Conservation (phyloP, 257 asterid genomes). For the Solanum sparsipilum region DNA sequence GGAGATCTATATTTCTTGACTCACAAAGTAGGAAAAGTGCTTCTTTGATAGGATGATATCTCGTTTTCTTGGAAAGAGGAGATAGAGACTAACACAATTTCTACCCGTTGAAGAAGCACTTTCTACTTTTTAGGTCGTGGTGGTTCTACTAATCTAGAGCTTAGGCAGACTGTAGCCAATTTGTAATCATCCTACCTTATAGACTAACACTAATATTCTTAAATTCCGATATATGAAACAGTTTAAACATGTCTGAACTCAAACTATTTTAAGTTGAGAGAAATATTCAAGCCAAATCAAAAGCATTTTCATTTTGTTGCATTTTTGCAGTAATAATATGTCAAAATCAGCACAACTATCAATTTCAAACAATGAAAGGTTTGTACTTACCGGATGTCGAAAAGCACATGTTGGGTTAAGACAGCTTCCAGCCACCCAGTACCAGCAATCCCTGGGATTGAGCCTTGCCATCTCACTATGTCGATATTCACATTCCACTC, state of each 20-base stretch:
- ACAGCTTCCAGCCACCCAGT: constrained; percentile 26
- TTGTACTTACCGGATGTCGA: constrained; percentile 36
- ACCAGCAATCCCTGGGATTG: constrained; percentile 40
- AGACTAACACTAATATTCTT: neutral
- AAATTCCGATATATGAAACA: neutral
- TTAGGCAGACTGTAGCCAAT: neutral
- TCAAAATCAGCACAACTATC: neutral
- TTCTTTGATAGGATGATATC: constrained; percentile 24
- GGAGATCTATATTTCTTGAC: constrained; percentile 3
- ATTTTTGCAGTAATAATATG: neutral
- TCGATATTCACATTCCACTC: constrained; percentile 32
- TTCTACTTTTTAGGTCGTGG: neutral
- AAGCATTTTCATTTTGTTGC: neutral
- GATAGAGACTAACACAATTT: neutral
- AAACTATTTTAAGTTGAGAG: neutral
- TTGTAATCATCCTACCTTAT: neutral
- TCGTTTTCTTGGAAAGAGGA: neutral
- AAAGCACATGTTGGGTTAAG: constrained; percentile 28
- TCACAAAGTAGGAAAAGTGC: constrained; percentile 34
- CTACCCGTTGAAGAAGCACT: neutral
- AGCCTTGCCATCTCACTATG: constrained; percentile 38
- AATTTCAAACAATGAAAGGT: neutral
- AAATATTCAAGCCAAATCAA: neutral
- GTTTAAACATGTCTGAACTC: neutral
- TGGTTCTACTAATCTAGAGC: constrained; percentile 34